These are phyloP conservation scores for Leccinum longicurvipes DNA, from an alignment of 768 basidiomycete genomes.

Conservation along the genomic window DNA sequence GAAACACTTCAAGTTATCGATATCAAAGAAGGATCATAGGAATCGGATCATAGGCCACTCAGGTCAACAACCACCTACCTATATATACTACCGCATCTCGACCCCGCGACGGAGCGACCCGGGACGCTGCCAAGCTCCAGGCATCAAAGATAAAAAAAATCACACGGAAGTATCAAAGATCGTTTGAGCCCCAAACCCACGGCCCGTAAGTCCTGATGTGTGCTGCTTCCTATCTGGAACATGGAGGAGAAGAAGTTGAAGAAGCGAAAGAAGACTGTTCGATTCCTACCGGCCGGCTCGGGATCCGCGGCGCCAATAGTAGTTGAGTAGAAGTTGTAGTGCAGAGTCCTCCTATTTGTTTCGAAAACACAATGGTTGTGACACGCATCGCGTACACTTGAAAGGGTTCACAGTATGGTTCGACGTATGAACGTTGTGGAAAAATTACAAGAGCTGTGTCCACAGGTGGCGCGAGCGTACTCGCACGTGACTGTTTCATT, in stretches of 20 bases:
- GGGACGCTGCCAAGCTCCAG: not conserved
- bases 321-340: not conserved
- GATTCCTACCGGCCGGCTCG: not conserved
- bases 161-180: too few species aligned
- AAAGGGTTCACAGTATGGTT: too few species aligned
- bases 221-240: not conserved
- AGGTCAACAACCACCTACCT: too few species aligned
- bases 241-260: not conserved
- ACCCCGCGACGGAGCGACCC: not conserved
- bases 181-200: not conserved
- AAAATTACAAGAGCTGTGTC: too few species aligned
- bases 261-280: not conserved
- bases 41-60: too few species aligned
- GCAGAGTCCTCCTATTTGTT: not conserved
- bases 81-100: not conserved
- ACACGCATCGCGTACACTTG: too few species aligned
- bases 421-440: too few species aligned
- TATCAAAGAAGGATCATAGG: not conserved
- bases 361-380: too few species aligned
- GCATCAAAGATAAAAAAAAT: not conserved
- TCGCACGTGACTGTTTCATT: too few species aligned
- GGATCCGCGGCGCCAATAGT: not conserved
- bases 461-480: too few species aligned
- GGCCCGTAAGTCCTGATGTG: not conserved
- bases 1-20: not conserved